A percentile compares a stretch with the other conserved stretches of the same genome.
Conservation (phyloP, 805 yeast species). For the Starmerella tilneyi region DNA sequence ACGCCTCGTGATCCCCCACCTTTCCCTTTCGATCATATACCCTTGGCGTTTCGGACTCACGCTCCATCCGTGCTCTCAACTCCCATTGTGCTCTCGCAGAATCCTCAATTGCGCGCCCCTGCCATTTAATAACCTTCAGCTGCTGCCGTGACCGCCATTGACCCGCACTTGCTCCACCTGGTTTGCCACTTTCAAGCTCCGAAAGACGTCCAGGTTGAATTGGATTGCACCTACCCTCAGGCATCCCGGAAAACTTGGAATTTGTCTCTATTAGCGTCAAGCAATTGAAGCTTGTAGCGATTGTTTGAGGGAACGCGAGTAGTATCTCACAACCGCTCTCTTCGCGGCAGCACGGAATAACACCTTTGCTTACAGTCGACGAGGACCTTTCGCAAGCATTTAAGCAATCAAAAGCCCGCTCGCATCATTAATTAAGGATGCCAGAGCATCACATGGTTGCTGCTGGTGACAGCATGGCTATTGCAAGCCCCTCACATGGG, state of each 20-base stretch:
- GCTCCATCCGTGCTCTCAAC: not conserved
- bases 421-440: not conserved
- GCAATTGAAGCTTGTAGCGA: too few species aligned
- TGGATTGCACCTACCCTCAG: not conserved
- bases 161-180: not conserved
- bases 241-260: not conserved
- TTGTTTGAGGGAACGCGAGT: too few species aligned
- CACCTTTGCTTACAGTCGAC: too few species aligned
- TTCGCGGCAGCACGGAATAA: too few species aligned
- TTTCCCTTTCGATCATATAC: slow-evolving; percentile 2
- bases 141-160: slow-evolving; percentile 1
- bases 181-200: not conserved
- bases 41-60: not conserved
- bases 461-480: not conserved
- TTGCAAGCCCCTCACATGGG: not conserved
- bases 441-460: not conserved
- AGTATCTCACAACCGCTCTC: too few species aligned
- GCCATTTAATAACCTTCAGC: too few species aligned
- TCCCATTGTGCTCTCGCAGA: not conserved
- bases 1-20: slow-evolving; percentile 7
- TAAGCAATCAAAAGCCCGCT: too few species aligned
- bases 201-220: not conserved
- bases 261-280: too few species aligned
- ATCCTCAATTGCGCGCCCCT: not conserved
- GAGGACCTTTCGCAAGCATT: too few species aligned